A percentile compares a stretch with the other conserved stretches of the same genome.
Evolutionary conservation across 2,329 filamentous ascomycete species (phyloP).

Genomic region (Onygena corvina): DNA sequence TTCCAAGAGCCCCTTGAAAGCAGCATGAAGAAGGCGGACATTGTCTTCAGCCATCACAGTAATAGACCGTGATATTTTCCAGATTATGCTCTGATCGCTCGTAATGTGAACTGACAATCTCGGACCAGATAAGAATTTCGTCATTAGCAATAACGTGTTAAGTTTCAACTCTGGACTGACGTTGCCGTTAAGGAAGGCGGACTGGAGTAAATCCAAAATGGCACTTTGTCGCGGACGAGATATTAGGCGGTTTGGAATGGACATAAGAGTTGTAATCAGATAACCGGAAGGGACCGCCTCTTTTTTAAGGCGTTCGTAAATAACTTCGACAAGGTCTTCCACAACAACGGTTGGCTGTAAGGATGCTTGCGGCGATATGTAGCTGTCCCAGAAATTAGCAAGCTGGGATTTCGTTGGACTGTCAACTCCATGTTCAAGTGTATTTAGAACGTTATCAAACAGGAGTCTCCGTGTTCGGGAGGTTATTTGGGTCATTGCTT

Average conservation of each 20-base stretch:
- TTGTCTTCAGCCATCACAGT: constrained; percentile 23
- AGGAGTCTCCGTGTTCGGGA: constrained; percentile 24
- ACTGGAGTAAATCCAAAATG: constrained; percentile 27
- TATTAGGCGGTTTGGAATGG: constrained; percentile 27
- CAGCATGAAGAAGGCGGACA: constrained; percentile 19
- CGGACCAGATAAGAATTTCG: constrained; percentile 29
- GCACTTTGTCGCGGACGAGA: constrained; percentile 27
- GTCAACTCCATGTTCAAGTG: neutral
- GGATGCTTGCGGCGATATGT: constrained; percentile 32
- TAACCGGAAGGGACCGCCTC: constrained; percentile 22
- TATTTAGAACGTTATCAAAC: constrained; percentile 24
- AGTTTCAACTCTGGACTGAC: constrained; percentile 21
- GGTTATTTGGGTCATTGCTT: constrained; percentile 22
- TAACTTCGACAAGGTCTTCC: constrained; percentile 25
- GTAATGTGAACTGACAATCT: constrained; percentile 29
- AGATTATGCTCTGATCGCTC: constrained; percentile 27
- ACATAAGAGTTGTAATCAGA: constrained; percentile 27
- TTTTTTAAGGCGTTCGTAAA: constrained; percentile 25
- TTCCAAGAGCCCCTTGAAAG: constrained; percentile 28
- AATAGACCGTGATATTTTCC: constrained; percentile 28
- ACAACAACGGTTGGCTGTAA: constrained; percentile 25
- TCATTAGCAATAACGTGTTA: constrained; percentile 30
- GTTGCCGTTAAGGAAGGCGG: constrained; percentile 22
- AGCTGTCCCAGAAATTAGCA: constrained; percentile 28
- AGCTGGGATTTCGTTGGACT: constrained; percentile 15